These are phyloP conservation scores for Kickxella alabastrina DNA, from an alignment of 192 early-diverging fungal species.

Conservation along the genomic window DNA sequence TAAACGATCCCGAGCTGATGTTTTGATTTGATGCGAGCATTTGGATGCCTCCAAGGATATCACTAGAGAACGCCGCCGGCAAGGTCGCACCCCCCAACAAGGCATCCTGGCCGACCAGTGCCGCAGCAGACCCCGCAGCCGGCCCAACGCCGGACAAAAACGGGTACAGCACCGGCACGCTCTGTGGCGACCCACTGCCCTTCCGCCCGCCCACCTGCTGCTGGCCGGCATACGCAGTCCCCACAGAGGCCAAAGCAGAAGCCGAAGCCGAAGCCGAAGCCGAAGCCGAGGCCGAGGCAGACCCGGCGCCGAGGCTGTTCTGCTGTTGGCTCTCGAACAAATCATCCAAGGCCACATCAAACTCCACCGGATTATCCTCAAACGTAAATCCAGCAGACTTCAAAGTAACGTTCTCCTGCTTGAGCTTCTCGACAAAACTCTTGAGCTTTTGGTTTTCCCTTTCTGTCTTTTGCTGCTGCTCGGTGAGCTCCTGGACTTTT, in stretches of 20 bases:
- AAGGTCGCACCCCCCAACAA: conserved; percentile 10
- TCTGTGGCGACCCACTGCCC: conserved; percentile 24
- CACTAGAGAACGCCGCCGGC: conserved; percentile 17
- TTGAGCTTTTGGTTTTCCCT: conserved; percentile 44
- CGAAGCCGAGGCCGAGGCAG: too few species aligned
- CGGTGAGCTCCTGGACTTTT: conserved; percentile 65
- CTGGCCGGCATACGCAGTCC: too few species aligned
- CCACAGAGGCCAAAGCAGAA: too few species aligned
- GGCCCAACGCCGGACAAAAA: conserved; percentile 8
- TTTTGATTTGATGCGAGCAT: conserved; percentile 45
- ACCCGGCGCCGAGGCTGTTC: too few species aligned
- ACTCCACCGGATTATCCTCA: conserved; percentile 28
- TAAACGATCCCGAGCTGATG: conserved; percentile 44
- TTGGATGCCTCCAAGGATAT: conserved; percentile 36
- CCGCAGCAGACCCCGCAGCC: conserved; percentile 4
- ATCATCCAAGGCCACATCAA: conserved; percentile 36
- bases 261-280: too few species aligned
- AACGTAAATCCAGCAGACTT: conserved; percentile 37
- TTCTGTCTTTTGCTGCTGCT: conserved; percentile 52
- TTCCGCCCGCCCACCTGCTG: background rate
- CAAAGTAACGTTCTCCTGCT: conserved; percentile 37
- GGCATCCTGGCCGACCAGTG: conserved; percentile 9
- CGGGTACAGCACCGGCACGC: conserved; percentile 25
- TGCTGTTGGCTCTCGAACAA: conserved; percentile 27
- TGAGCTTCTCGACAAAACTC: conserved; percentile 31